phyloP scores from a whole-genome alignment of 371 early-diverging fungal species.

The Ordospora colligata region DNA sequence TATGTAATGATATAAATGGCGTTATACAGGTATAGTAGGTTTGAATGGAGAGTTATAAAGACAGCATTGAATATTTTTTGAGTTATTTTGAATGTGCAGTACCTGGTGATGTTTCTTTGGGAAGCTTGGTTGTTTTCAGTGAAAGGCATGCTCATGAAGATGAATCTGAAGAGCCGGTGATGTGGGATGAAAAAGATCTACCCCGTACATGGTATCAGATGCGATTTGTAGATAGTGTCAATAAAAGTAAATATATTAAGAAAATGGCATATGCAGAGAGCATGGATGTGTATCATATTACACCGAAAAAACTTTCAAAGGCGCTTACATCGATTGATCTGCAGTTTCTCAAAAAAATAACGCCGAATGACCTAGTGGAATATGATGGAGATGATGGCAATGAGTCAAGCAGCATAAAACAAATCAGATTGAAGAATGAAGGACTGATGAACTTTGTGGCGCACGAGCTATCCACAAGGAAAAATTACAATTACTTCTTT shows the following conservation, averaged over 20 bases:
- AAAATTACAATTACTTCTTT: constrained; percentile 15
- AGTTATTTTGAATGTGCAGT: too few species aligned
- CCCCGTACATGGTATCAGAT: constrained; percentile 2
- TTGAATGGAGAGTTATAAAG: neutral
- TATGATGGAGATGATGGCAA: neutral
- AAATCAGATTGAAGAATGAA: constrained; percentile 10
- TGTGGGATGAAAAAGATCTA: neutral
- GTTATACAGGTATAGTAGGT: too few species aligned
- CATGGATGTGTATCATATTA: constrained; percentile 5
- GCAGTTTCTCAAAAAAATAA: neutral
- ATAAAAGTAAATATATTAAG: neutral
- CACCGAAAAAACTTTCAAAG: neutral
- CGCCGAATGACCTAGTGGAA: constrained; percentile 12
- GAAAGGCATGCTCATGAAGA: neutral
- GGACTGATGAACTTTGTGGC: constrained; percentile 16
- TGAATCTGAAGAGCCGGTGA: neutral
- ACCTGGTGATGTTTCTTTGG: neutral
- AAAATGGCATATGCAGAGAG: constrained; percentile 2
- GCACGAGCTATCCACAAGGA: neutral
- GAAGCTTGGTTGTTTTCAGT: neutral
- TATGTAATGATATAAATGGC: too few species aligned
- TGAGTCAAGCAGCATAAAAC: neutral
- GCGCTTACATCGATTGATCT: constrained; percentile 15
- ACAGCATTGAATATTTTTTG: too few species aligned
- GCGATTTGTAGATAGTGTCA: neutral